Base-by-base conservation (phyloP, 306 rosid species). In the Ziziphus jujuba region DNA sequence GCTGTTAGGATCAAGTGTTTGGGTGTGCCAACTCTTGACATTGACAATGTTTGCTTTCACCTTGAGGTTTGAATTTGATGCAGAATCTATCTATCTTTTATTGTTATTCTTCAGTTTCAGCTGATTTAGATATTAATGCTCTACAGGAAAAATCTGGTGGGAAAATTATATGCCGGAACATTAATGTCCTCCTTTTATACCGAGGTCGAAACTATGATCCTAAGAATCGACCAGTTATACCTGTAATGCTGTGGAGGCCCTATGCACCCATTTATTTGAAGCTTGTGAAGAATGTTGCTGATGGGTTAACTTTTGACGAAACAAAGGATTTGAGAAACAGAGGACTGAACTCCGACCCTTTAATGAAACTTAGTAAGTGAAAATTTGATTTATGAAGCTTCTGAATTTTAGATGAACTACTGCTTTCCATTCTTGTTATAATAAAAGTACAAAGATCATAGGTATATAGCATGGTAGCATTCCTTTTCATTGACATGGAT, bases 1-100 rank as follows among this genome's bases (percentile, higher is more conserved):
- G 98, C 97, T 62, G 97, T 93, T 80, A 87, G 98, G 75, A 90
- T 93, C 75, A 92, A 93, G 80, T 88, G 96, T 71, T 84, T 93
- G 87, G 97, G 98, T 40, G 96, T 86, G 71, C 98, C 98, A 52
- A 88, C 97, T 69, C 84, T 93, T 67, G 98, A 93, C 72, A 88
- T 93, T 91, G 91, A 86, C 72, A 90, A 84, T 34, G 74, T 93
- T 65, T 93, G 91, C 85, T 93, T 88, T 84, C 96, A 90, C 61
- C 90, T 93, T 35, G 93, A 88, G 97, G 98, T 91, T 63, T 56
- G 80, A 66, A 57, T 50, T 53, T 28, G 22, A 35, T 52, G 52
- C 59, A 11, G 20, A 55, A 7, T 55, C 48, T 24, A 5, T 20
- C 0, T 25, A 1, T 2, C 8, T 56, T 31, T 17, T 23, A 19